Evolutionary conservation across 2,329 filamentous ascomycete genomes (phyloP).

Genomic region (Aureobasidium sp.): DNA sequence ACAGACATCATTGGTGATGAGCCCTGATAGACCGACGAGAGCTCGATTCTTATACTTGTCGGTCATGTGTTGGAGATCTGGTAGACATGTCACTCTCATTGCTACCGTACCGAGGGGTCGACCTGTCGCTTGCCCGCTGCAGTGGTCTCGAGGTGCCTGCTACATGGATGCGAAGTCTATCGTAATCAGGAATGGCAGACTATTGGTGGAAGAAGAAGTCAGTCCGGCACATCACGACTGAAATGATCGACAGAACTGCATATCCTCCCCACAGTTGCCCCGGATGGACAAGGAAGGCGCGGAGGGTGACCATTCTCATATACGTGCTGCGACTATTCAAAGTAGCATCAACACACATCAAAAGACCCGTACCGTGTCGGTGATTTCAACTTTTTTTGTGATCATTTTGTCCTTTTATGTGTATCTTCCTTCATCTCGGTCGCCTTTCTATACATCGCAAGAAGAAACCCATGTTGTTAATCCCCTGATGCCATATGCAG

Average conservation of each 20-base stretch:
- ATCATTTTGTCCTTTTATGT: not conserved
- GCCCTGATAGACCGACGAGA: not conserved
- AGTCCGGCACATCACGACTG: not conserved
- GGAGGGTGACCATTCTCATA: not conserved
- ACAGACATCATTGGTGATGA: not conserved
- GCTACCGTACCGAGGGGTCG: not conserved
- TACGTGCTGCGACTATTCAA: not conserved
- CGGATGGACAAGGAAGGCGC: not conserved
- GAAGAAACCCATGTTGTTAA: not conserved
- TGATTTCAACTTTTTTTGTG: slow-evolving; percentile 12
- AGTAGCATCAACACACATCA: too few species aligned
- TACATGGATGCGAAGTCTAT: not conserved
- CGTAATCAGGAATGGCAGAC: not conserved
- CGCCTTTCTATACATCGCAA: slow-evolving; percentile 8
- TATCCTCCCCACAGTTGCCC: slow-evolving; percentile 4
- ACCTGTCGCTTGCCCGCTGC: not conserved
- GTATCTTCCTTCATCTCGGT: not conserved
- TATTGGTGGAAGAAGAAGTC: slow-evolving; percentile 5
- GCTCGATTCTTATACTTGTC: not conserved
- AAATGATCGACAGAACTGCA: not conserved
- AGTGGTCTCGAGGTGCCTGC: not conserved
- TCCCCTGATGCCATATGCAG: not conserved
- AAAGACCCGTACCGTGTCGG: too few species aligned
- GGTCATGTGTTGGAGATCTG: not conserved
- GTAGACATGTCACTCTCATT: not conserved